These are phyloP conservation scores for Puccinia triticina DNA, from an alignment of 1,284 basidiomycete species.

Conservation along the genomic window DNA sequence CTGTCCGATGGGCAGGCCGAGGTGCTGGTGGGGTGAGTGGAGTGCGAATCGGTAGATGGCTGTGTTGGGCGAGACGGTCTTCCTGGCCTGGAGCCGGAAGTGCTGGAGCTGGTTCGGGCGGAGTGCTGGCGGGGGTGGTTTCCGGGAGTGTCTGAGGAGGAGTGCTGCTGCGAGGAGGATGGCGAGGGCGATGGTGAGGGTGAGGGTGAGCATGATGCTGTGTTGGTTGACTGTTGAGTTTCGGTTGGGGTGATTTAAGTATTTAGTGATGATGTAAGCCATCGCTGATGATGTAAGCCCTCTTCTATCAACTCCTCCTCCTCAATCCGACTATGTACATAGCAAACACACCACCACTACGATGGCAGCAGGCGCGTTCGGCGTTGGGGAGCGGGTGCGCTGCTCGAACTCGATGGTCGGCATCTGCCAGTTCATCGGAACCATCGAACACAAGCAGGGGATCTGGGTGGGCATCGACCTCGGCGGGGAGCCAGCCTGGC, in stretches of 20 bases:
- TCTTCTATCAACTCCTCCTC: too few species aligned
- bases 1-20: constrained; percentile 93
- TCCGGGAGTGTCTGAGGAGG: too few species aligned
- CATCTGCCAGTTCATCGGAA: constrained; percentile 22
- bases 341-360: too few species aligned
- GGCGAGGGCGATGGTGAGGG: too few species aligned
- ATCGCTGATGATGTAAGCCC: too few species aligned
- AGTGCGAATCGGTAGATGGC: constrained; percentile 93
- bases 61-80: constrained; percentile 87
- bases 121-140: constrained; percentile 66
- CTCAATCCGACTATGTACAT: too few species aligned
- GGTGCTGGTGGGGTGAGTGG: constrained; percentile 71
- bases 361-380: too few species aligned
- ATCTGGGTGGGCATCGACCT: constrained; percentile 39
- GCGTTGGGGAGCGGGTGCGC: constrained; percentile 25
- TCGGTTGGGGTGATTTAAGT: not conserved
- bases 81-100: constrained; percentile 80
- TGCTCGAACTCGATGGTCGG: constrained; percentile 33
- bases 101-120: constrained; percentile 76
- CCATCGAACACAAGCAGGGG: constrained; percentile 18
- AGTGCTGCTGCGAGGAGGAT: too few species aligned
- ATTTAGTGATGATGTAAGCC: not conserved
- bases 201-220: too few species aligned
- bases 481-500: constrained; percentile 14
- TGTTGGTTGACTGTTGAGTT: not conserved